Base-by-base conservation (phyloP, 2,329 filamentous ascomycete genomes). In the Orbilia brochopaga region DNA sequence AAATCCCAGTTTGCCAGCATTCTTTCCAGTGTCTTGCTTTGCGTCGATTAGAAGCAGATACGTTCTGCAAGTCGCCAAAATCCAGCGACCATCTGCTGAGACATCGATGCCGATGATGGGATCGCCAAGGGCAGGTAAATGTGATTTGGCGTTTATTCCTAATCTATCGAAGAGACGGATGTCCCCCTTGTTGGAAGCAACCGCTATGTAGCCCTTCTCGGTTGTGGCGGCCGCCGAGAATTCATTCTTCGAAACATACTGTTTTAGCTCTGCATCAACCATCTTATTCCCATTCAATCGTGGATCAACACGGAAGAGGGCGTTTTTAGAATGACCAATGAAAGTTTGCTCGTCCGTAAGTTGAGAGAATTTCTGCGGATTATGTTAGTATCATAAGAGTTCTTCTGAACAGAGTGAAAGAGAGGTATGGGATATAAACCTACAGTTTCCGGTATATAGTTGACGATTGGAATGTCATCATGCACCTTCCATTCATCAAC, bases 401-500 rank as follows among this genome's bases (percentile, higher is more conserved):
- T 21, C 8, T 7, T 37, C 27, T 27, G 11, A 10, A 50, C 2
- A 61, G 55, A 44, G 40, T 44, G 37, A 15, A 24, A 32, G n/a
- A 2, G 54, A 32, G 32, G 8, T 37, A 5, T 30, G 19, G 21
- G 1, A 10, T 40, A 17, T 32, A 23, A 51, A 79, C 83, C 79
- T 80, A 86, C 85, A 69, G 89, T 96, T 80, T 97, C 92, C 0
- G 94, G 94, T 0, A 91, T 91, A 80, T 97, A 97, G 8, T 88
- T 94, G 61, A 90, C 87, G 73, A 97, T 90, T 0, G 91, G 89
- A 62, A 99, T 97, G 78, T 97, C 91, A 74, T 99, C 93, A 78
- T 99, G 93, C 13, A 99, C 86, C 76, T 96, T 96, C 94, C 94
- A 99, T 80, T 99, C 94, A 78, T 99, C 94, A 1, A 97, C 92